Conservation (phyloP, 768 basidiomycete species). For the Boletellus emodensis region DNA sequence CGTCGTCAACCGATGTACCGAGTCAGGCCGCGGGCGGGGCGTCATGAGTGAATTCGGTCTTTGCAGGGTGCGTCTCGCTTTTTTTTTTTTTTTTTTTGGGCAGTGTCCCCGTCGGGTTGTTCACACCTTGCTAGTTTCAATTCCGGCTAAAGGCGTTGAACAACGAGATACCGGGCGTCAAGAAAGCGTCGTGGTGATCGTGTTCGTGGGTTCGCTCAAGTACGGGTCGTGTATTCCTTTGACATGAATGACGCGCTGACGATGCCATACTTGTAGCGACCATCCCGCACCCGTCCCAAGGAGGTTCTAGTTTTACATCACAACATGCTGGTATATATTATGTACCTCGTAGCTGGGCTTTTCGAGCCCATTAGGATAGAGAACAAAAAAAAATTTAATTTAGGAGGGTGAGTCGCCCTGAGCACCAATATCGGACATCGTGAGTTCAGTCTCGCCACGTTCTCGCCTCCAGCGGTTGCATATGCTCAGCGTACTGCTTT, state of each 20-base stretch:
- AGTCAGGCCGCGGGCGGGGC: slow-evolving; percentile 83
- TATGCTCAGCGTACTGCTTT: slow-evolving; percentile 62
- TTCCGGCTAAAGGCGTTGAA: slow-evolving; percentile 81
- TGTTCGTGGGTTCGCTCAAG: not conserved
- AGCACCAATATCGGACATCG: slow-evolving; percentile 48
- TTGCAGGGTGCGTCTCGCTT: slow-evolving; percentile 54
- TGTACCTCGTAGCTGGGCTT: not conserved
- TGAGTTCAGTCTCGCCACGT: slow-evolving; percentile 71
- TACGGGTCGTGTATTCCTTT: not conserved
- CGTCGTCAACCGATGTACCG: slow-evolving; percentile 85
- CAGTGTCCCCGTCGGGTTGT: no score
- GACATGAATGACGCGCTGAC: not conserved
- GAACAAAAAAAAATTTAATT: not conserved
- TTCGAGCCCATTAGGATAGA: slow-evolving; percentile 8
- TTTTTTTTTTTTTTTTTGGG: not conserved
- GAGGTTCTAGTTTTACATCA: not conserved
- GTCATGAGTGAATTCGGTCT: slow-evolving; percentile 87
- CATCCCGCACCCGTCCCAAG: not conserved
- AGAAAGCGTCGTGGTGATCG: slow-evolving; percentile 85
- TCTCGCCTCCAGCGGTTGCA: slow-evolving; percentile 88
- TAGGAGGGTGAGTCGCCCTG: slow-evolving; percentile 31
- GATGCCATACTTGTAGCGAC: not conserved
- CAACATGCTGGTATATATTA: slow-evolving; percentile 10
- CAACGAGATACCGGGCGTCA: slow-evolving; percentile 83
- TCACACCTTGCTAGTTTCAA: slow-evolving; percentile 53